Evolutionary conservation across 2,329 filamentous ascomycete species (phyloP), one percentile per base, ranked within the genome.

Genomic region (Beauveria rudraprayagi): DNA sequence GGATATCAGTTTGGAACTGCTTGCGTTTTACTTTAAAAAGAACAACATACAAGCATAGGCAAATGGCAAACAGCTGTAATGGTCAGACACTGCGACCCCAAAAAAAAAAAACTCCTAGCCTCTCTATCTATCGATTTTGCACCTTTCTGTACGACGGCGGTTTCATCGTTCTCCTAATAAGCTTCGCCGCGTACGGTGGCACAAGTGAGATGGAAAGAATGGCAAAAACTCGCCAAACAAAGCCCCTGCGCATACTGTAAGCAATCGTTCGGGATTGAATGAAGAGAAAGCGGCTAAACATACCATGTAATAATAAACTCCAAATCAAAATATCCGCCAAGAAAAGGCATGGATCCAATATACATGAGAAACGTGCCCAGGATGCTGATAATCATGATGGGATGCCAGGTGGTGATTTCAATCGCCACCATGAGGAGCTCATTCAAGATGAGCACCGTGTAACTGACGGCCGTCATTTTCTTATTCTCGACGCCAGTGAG

Each of bases 401-500:
- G 89, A 73, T 97, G 94, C 94, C 94, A 99, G 0, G 94, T 99
- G 3, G 91, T 96, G 67, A 99, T 90, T 71, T 96, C 90, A 62
- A 96, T 91, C 3, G 92, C 93, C 2, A 97, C 94, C 95, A 99
- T 99, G 67, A 95, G 83, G 63, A 99, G 83, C 72, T 99, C 94
- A 73, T 97, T 99, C 64, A 97, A 78, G 5, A 99, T 86, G 2
- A 99, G 83, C 0, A 92, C 91, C 0, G 93, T 95, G 71, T 96
- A 99, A 62, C 88, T 92, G 51, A 99, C 90, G 26, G 90, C 86
- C 60, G 97, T 90, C 87, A 99, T 96, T 63, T 78, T 80, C 14
- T 82, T 79, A 1, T 86, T 83, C 65, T 91, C 86, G 3, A 90
- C 86, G 64, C 90, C 88, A 3, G 94, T 89, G 24, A 99, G 82